Conservation (phyloP, 108 stramenopile genomes). For the Halocafeteria seosinensis region DNA sequence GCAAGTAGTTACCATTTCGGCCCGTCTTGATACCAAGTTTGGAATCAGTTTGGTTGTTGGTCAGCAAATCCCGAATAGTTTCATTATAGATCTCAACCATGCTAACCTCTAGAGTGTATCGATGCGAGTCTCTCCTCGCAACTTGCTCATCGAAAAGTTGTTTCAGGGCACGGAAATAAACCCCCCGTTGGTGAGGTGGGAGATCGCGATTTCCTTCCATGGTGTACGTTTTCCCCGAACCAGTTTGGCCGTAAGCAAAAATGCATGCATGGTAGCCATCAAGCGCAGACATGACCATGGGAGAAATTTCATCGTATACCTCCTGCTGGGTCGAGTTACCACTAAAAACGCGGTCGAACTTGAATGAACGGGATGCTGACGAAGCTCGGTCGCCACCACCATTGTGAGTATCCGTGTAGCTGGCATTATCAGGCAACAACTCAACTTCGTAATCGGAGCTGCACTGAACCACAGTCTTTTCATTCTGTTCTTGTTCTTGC, state of each 20-base stretch:
- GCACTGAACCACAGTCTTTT: conserved; percentile 5
- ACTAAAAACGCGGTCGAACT: conserved; percentile 48
- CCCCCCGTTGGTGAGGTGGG: conserved; percentile 20
- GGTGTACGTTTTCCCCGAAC: conserved; percentile 56
- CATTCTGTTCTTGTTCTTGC: conserved; percentile 7
- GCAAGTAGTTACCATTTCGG: conserved; percentile 33
- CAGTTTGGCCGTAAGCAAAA: conserved; percentile 39
- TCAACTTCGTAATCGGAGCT: not conserved
- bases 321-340: conserved; percentile 34
- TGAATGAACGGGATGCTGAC: conserved; percentile 7
- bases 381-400: not conserved
- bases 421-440: not conserved
- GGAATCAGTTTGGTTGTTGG: conserved; percentile 21
- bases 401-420: not conserved
- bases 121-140: conserved; percentile 20
- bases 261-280: conserved; percentile 57
- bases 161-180: conserved; percentile 28
- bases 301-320: conserved; percentile 43
- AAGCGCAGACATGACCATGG: conserved; percentile 43
- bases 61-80: conserved; percentile 42
- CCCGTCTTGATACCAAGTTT: conserved; percentile 30
- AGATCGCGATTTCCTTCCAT: conserved; percentile 49
- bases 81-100: conserved; percentile 58
- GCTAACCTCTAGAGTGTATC: conserved; percentile 14
- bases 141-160: conserved; percentile 33